phyloP scores from a whole-genome alignment of 805 yeast species.

The Saccharomycopsis fermentans region DNA sequence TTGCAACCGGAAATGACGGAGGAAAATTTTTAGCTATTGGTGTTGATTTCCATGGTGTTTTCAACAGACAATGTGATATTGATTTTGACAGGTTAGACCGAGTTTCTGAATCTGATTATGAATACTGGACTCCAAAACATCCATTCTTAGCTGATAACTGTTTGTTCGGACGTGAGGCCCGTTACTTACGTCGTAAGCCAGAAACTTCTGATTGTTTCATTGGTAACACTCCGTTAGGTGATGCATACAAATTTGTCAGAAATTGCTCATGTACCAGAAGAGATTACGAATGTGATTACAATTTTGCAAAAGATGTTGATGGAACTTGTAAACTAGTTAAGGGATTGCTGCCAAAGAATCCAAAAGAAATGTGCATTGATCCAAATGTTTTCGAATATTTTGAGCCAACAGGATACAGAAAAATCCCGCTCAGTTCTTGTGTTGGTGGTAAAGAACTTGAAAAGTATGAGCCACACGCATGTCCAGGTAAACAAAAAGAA shows the following conservation, averaged over 20 bases:
- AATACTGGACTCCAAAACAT: conserved; percentile 50
- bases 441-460: conserved; percentile 70
- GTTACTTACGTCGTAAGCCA: conserved; percentile 47
- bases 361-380: conserved; percentile 45
- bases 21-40: conserved; percentile 35
- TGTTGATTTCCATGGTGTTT: conserved; percentile 47
- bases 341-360: conserved; percentile 62
- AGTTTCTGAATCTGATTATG: conserved; percentile 40
- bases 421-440: conserved; percentile 78
- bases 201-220: conserved; percentile 61
- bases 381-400: conserved; percentile 56
- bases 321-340: conserved; percentile 81
- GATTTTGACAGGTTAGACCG: conserved; percentile 33
- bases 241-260: conserved; percentile 45
- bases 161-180: conserved; percentile 60
- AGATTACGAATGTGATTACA: conserved; percentile 92
- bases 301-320: conserved; percentile 56
- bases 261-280: conserved; percentile 79
- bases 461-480: conserved; percentile 52
- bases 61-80: conserved; percentile 45
- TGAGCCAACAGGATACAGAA: conserved; percentile 89
- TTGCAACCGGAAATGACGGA: conserved; percentile 35
- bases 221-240: conserved; percentile 45
- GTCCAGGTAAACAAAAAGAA: conserved; percentile 79
- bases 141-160: conserved; percentile 44